Percentiles rank a stretch among this genome's conserved stretches.
These are phyloP conservation scores for Pichia rugopelliculosa DNA, from an alignment of 805 yeast species.

Conservation along the genomic window DNA sequence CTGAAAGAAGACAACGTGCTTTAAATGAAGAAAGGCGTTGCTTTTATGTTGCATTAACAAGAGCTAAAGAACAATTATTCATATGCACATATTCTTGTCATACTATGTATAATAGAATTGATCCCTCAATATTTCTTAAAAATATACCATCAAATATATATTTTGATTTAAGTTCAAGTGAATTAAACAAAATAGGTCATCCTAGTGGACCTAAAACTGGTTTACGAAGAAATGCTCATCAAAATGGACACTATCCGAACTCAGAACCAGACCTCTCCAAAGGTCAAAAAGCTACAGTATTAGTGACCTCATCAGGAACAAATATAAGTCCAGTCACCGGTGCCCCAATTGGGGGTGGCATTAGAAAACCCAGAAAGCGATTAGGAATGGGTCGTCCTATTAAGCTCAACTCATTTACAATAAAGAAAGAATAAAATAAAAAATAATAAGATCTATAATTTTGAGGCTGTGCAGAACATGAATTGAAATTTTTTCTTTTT, in stretches of 20 bases:
- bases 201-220: not conserved
- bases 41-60: slow-evolving; percentile 80
- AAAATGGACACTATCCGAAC: not conserved
- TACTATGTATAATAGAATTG: too few species aligned
- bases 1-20: slow-evolving; percentile 16
- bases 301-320: not conserved
- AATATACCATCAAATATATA: slow-evolving; percentile 1
- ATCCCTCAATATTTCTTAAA: slow-evolving; percentile 3
- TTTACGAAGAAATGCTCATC: not conserved
- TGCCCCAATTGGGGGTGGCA: not conserved
- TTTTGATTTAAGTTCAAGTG: not conserved
- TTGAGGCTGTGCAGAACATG: slow-evolving; percentile 6
- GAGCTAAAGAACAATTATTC: slow-evolving; percentile 50
- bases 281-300: not conserved
- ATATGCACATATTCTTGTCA: slow-evolving; percentile 16
- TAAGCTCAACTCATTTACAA: slow-evolving; percentile 12
- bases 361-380: slow-evolving; percentile 14
- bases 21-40: slow-evolving; percentile 76
- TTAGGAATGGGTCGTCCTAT: slow-evolving; percentile 25
- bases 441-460: too few species aligned
- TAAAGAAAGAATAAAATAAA: slow-evolving; percentile 1
- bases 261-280: not conserved
- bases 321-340: slow-evolving; percentile 11
- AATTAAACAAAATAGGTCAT: not conserved
- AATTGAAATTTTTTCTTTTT: not conserved